Base-by-base conservation (phyloP, 2,329 filamentous ascomycete genomes). In the Aspergillus sp. region DNA sequence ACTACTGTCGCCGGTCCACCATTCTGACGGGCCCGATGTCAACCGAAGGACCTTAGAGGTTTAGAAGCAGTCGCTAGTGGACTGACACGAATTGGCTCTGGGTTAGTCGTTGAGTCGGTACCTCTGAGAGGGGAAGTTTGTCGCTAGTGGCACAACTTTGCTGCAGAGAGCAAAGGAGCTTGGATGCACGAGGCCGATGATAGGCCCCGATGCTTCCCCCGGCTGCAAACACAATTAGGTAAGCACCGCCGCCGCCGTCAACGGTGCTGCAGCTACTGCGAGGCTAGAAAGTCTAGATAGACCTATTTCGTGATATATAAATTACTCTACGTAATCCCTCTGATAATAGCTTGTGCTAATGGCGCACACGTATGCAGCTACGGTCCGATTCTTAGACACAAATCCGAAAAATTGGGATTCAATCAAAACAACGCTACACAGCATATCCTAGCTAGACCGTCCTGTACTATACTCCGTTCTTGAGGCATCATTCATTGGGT, bases 401-500 rank as follows among this genome's bases (percentile, higher is more conserved):
- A 36, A 15, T 5, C 5, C 2, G 32, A 36, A 36, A 23, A 17
- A 10, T 11, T 21, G 17, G 8, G 17, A 21, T 48, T 11, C 17
- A 6, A 8, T 48, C 5, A 7, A 48, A 23, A 8, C 44, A 36
- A 36, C 17, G 41, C 41, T 48, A 48, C 44, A 10, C 11, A 17
- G 44, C 11, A n/a, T n/a, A 21, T 21, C 15, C 39, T 32, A 19
- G 21, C 36, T 23, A 38, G 32, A 36, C 36, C 19, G 19, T 13
- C n/a, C 23, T 41, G 30, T 36, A 36, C 32, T 36, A 36, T 36
- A 36, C 32, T 41, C 54, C 27, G 50, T 60, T 61, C 58, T 15
- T 15, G 39, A 57, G 30, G 42, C 39, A 21, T 57, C 41, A 44
- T 13, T 54, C 44, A 57, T 63, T 17, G 23, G 64, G 64, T 64